These are phyloP conservation scores for Aspergillus sp. DNA, from an alignment of 2,329 filamentous ascomycete species.

Conservation along the genomic window DNA sequence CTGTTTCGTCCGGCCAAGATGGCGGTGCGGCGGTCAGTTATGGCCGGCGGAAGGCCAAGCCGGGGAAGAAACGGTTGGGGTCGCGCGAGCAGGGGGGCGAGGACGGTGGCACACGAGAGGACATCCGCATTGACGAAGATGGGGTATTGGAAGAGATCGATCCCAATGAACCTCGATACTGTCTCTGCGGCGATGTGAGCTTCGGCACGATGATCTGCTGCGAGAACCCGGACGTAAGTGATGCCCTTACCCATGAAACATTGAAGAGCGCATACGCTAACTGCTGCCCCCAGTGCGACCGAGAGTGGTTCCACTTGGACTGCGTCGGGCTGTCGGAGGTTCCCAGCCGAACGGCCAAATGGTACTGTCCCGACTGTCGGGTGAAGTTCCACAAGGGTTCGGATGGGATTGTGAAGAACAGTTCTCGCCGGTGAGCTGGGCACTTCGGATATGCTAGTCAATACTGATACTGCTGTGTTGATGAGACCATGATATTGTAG, in stretches of 20 bases:
- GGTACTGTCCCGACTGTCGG: conserved; percentile 64
- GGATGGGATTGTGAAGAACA: conserved; percentile 39
- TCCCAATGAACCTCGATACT: conserved; percentile 62
- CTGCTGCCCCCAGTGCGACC: conserved; percentile 53
- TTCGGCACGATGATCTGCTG: conserved; percentile 66
- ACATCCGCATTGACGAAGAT: conserved; percentile 46
- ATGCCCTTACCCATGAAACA: conserved; percentile 3
- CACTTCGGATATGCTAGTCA: background rate
- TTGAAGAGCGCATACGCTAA: conserved; percentile 1
- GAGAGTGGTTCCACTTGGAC: conserved; percentile 65
- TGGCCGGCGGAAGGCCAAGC: conserved; percentile 57
- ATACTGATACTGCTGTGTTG: conserved; percentile 4
- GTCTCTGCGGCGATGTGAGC: conserved; percentile 62
- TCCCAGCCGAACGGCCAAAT: conserved; percentile 60
- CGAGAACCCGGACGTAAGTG: conserved; percentile 56
- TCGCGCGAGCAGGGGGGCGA: conserved; percentile 38
- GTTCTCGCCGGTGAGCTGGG: conserved; percentile 28
- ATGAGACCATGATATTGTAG: conserved; percentile 15
- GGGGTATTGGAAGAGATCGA: conserved; percentile 54
- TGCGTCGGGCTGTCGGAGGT: conserved; percentile 59
- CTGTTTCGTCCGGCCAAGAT: conserved; percentile 56
- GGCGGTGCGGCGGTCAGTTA: conserved; percentile 62
- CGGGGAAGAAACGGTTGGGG: conserved; percentile 39
- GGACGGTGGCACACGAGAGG: conserved; percentile 25
- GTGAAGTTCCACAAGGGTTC: conserved; percentile 46